Evolutionary conservation across 2,329 filamentous ascomycete genomes (phyloP).

Genomic region (Ophiostoma ulmi): DNA sequence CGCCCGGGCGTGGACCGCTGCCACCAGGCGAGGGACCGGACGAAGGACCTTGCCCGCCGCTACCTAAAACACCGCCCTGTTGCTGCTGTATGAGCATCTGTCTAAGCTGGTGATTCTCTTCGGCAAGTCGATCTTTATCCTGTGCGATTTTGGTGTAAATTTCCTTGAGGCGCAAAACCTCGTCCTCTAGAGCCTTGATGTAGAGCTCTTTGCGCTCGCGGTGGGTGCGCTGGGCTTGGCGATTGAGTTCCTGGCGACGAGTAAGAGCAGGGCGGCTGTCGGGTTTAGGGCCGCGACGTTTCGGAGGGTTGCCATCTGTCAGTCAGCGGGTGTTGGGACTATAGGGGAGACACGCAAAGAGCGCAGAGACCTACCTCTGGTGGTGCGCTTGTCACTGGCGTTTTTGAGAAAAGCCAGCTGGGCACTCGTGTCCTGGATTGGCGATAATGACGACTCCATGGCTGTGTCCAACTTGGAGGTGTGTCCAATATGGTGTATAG

Average conservation of each 20-base stretch:
- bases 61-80: conserved; percentile 42
- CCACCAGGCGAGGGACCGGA: conserved; percentile 26
- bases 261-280: conserved; percentile 94
- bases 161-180: conserved; percentile 84
- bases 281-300: conserved; percentile 89
- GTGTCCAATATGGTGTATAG: no score
- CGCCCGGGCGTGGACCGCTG: conserved; percentile 24
- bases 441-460: conserved; percentile 48
- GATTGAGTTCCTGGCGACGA: conserved; percentile 85
- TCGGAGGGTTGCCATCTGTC: conserved; percentile 77
- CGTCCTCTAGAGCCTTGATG: conserved; percentile 87
- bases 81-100: conserved; percentile 44
- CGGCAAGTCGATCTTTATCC: conserved; percentile 68
- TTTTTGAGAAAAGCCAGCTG: conserved; percentile 60
- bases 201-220: conserved; percentile 95
- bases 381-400: conserved; percentile 67
- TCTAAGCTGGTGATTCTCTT: conserved; percentile 75
- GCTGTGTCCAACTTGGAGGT: conserved; percentile 25
- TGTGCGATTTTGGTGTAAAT: conserved; percentile 67
- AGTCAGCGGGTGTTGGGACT: background rate
- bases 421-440: conserved; percentile 40
- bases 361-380: conserved; percentile 53
- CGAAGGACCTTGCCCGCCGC: conserved; percentile 1
- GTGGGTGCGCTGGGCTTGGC: conserved; percentile 90
- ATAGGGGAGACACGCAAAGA: background rate